A percentile compares a stretch with the other conserved stretches of the same genome.
These are phyloP conservation scores for Trichosporon faecale DNA, from an alignment of 1,284 basidiomycete species.

Conservation along the genomic window DNA sequence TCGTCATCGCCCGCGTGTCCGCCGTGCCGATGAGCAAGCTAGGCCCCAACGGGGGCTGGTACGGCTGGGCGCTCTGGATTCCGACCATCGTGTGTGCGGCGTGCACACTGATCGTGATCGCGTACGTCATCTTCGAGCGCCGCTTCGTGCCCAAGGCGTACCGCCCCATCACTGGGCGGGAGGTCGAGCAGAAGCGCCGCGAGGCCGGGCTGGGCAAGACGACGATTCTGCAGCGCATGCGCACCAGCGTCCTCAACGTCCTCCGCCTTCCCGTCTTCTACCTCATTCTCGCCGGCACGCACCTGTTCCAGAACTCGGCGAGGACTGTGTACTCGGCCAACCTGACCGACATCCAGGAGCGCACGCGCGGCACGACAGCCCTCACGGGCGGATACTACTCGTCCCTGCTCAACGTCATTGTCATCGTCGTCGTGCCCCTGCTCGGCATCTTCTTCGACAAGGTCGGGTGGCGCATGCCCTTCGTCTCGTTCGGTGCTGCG, in stretches of 20 bases:
- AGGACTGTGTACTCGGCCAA: conserved; percentile 44
- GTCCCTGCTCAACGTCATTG: conserved; percentile 43
- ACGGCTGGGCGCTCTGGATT: conserved; percentile 46
- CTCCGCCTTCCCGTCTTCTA: conserved; percentile 22
- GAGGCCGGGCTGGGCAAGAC: conserved; percentile 25
- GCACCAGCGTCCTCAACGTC: conserved; percentile 15
- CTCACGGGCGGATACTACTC: conserved; percentile 47
- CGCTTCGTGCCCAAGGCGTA: conserved; percentile 25
- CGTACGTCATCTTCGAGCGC: conserved; percentile 37
- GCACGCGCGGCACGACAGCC: conserved; percentile 43
- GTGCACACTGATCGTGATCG: conserved; percentile 23
- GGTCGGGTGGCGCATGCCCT: conserved; percentile 31
- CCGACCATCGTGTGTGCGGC: conserved; percentile 8
- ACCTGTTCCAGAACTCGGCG: conserved; percentile 39
- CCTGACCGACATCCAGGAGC: conserved; percentile 44
- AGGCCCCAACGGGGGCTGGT: conserved; percentile 30
- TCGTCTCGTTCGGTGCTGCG: conserved; percentile 29
- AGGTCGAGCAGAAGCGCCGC: conserved; percentile 23
- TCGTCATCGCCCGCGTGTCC: conserved; percentile 34
- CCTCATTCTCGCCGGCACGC: conserved; percentile 22
- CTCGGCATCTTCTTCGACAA: conserved; percentile 36
- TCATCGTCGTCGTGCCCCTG: conserved; percentile 46
- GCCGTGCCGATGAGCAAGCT: conserved; percentile 42
- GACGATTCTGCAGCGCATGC: conserved; percentile 10
- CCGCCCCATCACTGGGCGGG: conserved; percentile 30